A percentile compares a stretch with the other conserved stretches of the same genome.
phyloP scores from a whole-genome alignment of 139 green algal species.

The Desmodesmus armatus region DNA sequence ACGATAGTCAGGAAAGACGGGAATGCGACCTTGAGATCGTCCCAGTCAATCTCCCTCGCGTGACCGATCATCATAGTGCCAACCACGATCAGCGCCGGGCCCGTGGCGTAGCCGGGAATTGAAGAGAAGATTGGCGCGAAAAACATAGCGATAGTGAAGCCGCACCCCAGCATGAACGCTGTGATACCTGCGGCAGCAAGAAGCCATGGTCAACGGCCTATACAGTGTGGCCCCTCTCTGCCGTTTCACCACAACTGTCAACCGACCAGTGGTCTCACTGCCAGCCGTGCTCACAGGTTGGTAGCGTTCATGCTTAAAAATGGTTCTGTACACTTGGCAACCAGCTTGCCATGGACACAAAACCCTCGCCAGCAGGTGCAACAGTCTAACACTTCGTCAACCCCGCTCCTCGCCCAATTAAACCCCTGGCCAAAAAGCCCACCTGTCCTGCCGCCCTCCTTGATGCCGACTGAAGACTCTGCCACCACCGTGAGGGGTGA shows the following conservation, averaged over 20 bases:
- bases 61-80: conserved; percentile 48
- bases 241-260: too few species aligned
- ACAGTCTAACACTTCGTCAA: too few species aligned
- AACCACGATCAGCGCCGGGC: conserved; percentile 42
- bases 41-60: conserved; percentile 44
- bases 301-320: too few species aligned
- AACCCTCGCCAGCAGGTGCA: neutral
- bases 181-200: conserved; percentile 54
- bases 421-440: neutral
- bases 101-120: conserved; percentile 41
- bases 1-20: conserved; percentile 54
- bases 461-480: conserved; percentile 59
- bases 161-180: conserved; percentile 46
- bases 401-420: too few species aligned
- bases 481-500: conserved; percentile 81
- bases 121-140: conserved; percentile 77
- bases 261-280: too few species aligned
- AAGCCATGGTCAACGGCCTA: too few species aligned
- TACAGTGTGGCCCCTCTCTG: too few species aligned
- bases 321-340: too few species aligned
- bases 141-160: conserved; percentile 80
- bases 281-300: too few species aligned
- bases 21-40: conserved; percentile 34
- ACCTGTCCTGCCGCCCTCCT: conserved; percentile 61
- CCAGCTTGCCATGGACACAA: too few species aligned